phyloP scores from a whole-genome alignment of 768 basidiomycete species.

The Podaxis sp. region DNA sequence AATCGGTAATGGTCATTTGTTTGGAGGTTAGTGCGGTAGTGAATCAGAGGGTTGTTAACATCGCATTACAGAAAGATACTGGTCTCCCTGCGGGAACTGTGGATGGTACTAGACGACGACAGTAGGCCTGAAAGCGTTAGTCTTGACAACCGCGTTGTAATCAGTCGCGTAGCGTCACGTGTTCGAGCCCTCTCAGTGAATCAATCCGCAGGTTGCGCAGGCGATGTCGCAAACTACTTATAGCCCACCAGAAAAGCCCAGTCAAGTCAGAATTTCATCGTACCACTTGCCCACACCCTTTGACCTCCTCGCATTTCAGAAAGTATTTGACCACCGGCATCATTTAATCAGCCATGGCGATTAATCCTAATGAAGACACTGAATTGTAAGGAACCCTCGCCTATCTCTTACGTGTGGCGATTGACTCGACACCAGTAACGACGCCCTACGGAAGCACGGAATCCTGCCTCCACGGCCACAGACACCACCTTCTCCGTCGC shows the following conservation, averaged over 20 bases:
- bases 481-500: conserved; percentile 71
- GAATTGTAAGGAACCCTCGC: conserved; percentile 72
- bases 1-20: conserved; percentile 5
- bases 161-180: conserved; percentile 7
- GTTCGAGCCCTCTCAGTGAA: not conserved
- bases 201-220: conserved; percentile 16
- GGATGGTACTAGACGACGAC: not conserved
- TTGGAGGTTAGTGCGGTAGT: not conserved
- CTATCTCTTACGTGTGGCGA: not conserved
- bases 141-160: not conserved
- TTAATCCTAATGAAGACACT: conserved; percentile 90
- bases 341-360: conserved; percentile 44
- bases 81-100: not conserved
- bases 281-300: not conserved
- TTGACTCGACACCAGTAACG: conserved; percentile 62
- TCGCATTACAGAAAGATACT: not conserved
- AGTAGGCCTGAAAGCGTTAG: not conserved
- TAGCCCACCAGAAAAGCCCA: not conserved
- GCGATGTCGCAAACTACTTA: conserved; percentile 3
- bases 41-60: not conserved
- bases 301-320: not conserved
- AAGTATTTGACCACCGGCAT: not conserved
- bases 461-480: conserved; percentile 78
- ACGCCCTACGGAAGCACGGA: conserved; percentile 89
- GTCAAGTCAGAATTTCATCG: not conserved